Base-by-base conservation (phyloP, 805 yeast genomes). In the Starmerella cellae region DNA sequence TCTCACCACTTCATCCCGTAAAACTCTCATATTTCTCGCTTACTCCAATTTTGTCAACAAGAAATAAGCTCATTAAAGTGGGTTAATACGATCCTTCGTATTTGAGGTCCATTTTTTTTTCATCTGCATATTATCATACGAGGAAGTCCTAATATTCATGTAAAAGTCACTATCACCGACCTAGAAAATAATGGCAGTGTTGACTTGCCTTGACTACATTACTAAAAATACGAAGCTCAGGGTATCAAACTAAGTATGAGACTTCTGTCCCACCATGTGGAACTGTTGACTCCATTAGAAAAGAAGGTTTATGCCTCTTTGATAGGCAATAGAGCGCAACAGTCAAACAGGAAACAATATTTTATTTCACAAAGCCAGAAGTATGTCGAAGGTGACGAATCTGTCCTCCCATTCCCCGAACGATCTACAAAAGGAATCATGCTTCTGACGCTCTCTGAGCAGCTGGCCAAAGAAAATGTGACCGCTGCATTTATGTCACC, bases 171-270 rank as follows among this genome's bases (percentile, higher is more conserved):
- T n/a, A n/a, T n/a, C n/a, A n/a, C n/a, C n/a, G n/a, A n/a, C n/a
- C n/a, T n/a, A n/a, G n/a, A n/a, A n/a, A n/a, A n/a, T n/a, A n/a
- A n/a, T n/a, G n/a, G n/a, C n/a, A n/a, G n/a, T n/a, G n/a, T n/a
- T n/a, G n/a, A 24, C 28, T 24, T 24, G 11, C 13, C 28, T 13
- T 13, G 28, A 24, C 9, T 13, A 24, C 28, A 24, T 24, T 24
- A 9, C 28, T 13, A 24, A 14, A 61, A 64, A 28, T 69, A 84
- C 75, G 75, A 74, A 55, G 45, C 55, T 28, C 71, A 93, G 43
- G 73, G 79, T 51, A 59, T 59, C 1, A 75, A 77, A 48, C 68
- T 85, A 38, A 77, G 13, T 11, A 44, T 50, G 52, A 40, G 38
- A 24, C 42, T 50, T 11, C 32, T 32, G 34, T 35, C 44, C 14